Percentiles rank a stretch among this genome's conserved stretches.
Conservation (phyloP, 2,329 filamentous ascomycete genomes). For the Aspergillus amoenus region DNA sequence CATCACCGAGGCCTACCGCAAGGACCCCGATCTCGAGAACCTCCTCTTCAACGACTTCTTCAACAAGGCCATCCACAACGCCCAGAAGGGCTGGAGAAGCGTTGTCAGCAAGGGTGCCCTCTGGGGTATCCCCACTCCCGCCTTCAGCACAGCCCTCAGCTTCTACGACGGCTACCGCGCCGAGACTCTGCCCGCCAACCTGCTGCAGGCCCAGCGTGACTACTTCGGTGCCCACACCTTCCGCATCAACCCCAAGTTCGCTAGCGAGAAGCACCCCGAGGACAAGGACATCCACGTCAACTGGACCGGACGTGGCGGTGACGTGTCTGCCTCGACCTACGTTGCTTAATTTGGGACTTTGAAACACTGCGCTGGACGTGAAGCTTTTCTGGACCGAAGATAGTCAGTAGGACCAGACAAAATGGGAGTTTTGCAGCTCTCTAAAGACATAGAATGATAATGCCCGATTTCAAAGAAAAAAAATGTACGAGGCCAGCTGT, state of each 20-base stretch:
- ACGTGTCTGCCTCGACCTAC: constrained; percentile 96
- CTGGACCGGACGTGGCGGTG: constrained; percentile 98
- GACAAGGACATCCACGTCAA: constrained; percentile 96
- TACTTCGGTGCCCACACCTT: constrained; percentile 98
- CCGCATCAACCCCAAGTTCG: constrained; percentile 77
- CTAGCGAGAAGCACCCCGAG: constrained; percentile 75
- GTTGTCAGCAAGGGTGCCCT: constrained; percentile 88
- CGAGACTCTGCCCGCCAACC: constrained; percentile 94
- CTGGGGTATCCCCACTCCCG: constrained; percentile 92
- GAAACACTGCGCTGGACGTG: constrained; percentile 29
- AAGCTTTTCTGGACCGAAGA: constrained; percentile 16
- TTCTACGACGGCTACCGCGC: constrained; percentile 99
- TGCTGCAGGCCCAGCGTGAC: constrained; percentile 97
- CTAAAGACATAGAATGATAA: constrained; percentile 26
- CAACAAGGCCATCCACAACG: constrained; percentile 97
- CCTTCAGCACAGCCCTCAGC: constrained; percentile 93
- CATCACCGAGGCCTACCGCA: constrained; percentile 96
- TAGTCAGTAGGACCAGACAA: constrained; percentile 14
- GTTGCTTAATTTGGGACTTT: constrained; percentile 67
- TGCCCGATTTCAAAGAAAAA: constrained; percentile 19
- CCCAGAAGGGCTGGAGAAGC: constrained; percentile 88
- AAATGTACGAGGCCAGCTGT: constrained; percentile 10
- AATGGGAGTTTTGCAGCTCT: constrained; percentile 14
- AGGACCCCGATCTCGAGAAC: constrained; percentile 93
- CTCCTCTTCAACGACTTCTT: constrained; percentile 99